Conservation (phyloP, 148 eudicot genomes). For the Camellia sinensis region DNA sequence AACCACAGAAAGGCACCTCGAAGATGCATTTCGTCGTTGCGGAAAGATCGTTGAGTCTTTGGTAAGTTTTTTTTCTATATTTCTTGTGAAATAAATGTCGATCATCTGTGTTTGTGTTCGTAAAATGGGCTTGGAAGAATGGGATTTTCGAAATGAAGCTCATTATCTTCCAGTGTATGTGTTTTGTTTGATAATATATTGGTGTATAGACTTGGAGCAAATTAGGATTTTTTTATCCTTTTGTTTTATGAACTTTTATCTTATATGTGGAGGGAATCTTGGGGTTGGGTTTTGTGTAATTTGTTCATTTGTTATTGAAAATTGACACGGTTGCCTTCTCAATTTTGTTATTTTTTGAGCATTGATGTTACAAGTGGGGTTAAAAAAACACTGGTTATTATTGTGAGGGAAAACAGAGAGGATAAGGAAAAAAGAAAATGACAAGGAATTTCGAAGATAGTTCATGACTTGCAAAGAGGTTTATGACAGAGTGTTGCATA, state of each 20-base stretch:
- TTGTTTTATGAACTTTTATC: too few relatives aligned
- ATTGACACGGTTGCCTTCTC: too few relatives aligned
- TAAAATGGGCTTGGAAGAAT: background rate
- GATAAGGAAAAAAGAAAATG: too few relatives aligned
- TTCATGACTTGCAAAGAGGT: too few relatives aligned
- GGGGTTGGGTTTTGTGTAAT: background rate
- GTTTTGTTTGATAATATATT: background rate
- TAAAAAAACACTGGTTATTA: too few relatives aligned
- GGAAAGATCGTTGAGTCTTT: conserved; percentile 50
- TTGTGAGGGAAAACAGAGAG: too few relatives aligned
- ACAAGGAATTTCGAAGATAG: too few relatives aligned
- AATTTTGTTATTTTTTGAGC: too few relatives aligned
- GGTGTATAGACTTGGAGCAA: background rate
- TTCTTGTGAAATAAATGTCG: too few relatives aligned
- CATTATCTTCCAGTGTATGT: background rate
- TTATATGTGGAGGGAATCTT: background rate
- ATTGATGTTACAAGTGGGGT: too few relatives aligned
- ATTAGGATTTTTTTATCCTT: background rate
- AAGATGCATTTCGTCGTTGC: conserved; percentile 42
- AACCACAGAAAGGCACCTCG: conserved; percentile 42
- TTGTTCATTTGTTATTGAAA: too few relatives aligned
- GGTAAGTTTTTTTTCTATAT: conserved; percentile 15
- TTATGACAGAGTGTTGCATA: too few relatives aligned
- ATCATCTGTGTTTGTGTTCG: background rate
- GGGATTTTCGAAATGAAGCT: background rate